Conservation (phyloP, 179 eudicot species). For the Camellia oleifera region DNA sequence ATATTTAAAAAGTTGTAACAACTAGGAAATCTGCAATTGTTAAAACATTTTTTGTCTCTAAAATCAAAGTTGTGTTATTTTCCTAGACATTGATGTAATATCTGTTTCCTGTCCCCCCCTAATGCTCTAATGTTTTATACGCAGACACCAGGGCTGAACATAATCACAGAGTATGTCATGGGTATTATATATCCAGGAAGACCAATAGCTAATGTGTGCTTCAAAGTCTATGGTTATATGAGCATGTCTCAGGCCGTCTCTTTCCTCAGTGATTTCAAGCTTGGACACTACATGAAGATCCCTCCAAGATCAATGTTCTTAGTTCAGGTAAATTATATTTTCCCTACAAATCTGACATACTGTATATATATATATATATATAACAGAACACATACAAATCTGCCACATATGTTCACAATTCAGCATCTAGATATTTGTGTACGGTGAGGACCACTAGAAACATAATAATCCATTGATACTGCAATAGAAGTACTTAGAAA, state of each 20-base stretch:
- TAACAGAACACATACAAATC: not conserved
- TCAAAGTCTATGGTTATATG: constrained; percentile 85
- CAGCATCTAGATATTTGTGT: not conserved
- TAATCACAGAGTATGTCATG: constrained; percentile 87
- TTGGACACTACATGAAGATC: constrained; percentile 96
- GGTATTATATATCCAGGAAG: constrained; percentile 81
- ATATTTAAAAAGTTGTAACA: not conserved
- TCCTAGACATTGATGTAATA: not conserved
- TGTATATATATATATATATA: not conserved
- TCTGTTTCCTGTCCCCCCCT: not conserved
- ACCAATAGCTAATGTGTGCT: constrained; percentile 95
- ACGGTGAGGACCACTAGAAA: not conserved
- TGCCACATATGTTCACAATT: not conserved
- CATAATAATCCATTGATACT: not conserved
- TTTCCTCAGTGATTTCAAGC: constrained; percentile 88
- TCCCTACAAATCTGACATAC: not conserved
- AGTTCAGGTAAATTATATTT: constrained; percentile 64
- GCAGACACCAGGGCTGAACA: constrained; percentile 93
- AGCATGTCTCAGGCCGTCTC: constrained; percentile 93
- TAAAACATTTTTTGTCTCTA: not conserved
- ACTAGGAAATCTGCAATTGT: not conserved
- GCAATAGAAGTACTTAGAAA: not conserved
- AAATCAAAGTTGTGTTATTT: not conserved
- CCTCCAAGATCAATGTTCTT: constrained; percentile 97
- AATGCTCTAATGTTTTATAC: constrained; percentile 13